Evolutionary conservation across 177 flowering plant genomes (phyloP), one percentile per base, ranked within the genome.

Genomic region (Vitis hybrid): DNA sequence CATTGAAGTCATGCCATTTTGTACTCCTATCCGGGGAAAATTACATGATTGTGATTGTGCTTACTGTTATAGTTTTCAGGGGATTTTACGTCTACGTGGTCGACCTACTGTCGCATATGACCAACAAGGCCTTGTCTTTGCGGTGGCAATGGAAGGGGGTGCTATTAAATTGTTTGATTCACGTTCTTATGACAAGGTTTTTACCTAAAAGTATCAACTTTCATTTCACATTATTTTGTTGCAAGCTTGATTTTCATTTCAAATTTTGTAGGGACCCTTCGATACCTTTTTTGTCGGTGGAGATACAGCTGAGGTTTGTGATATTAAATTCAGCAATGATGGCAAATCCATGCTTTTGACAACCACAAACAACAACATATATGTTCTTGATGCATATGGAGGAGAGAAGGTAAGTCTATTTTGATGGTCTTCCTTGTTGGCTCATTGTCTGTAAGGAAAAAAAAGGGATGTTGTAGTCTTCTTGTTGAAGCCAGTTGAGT

Each of bases 81-180:
- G 99, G 74, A 86, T 95, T 73, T 67, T 95, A 67, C 97, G 74
- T 55, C 79, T 95, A 18, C 91, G 98, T 75, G 99, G 99, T 79
- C 87, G 98, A 77, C 99, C 99, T 69, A 80, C 97, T 3, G 98
- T 93, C 64, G 98, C 99, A 49, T 93, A 89, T 77, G 99, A 95
- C 77, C 99, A 93, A 68, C 99, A 95, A 74, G 99, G 99, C 62
- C 93, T 95, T 74, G 99, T 95, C 53, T 95, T 95, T 89, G 99
- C 98, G 5, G 98, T 93, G 69, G 93, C 99, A 73, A 95, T 95
- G 98, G 99, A 95, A 93, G 99, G 98, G 59, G 98, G 99, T 78
- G 99, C 98, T 69, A 86, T 95, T 64, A 95, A 93, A 78, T 76
- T 95, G 76, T 95, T 95, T 83, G 99, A 95, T 86, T 95, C 98